These are phyloP conservation scores for Cordyceps tenuipes DNA, from an alignment of 2,329 filamentous ascomycete species.

Conservation along the genomic window DNA sequence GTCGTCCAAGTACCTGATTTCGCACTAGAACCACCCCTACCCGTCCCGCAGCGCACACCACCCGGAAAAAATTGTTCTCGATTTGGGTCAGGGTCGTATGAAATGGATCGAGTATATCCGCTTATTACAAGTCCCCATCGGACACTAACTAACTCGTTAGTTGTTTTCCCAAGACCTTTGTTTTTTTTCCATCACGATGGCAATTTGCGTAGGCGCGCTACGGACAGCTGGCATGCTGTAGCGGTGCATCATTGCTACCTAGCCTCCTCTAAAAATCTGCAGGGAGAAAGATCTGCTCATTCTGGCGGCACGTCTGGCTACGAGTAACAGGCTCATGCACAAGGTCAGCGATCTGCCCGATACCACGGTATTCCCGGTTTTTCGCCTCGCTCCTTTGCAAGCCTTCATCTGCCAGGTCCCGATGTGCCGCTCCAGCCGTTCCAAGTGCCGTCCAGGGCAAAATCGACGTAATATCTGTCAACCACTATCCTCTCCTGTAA, in stretches of 20 bases:
- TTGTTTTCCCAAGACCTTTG: background rate
- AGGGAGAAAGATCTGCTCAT: background rate
- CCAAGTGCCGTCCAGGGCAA: background rate
- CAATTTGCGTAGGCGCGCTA: background rate
- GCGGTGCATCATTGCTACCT: background rate
- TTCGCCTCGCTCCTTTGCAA: background rate
- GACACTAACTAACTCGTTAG: background rate
- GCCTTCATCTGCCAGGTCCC: background rate
- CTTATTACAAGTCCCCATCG: background rate
- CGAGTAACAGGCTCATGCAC: background rate
- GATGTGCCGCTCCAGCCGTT: background rate
- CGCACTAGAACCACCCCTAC: background rate
- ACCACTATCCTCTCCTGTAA: background rate
- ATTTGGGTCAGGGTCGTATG: conserved; percentile 6
- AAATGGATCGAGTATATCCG: conserved; percentile 8
- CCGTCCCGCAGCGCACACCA: background rate
- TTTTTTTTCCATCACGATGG: background rate
- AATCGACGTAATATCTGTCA: background rate
- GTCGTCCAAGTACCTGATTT: conserved; percentile 2
- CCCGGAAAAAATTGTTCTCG: background rate
- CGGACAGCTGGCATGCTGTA: background rate
- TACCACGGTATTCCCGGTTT: conserved; percentile 4
- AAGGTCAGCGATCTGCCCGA: conserved; percentile 2
- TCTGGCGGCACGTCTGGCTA: background rate
- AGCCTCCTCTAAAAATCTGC: background rate